Base-by-base conservation (phyloP, 2,329 filamentous ascomycete genomes). In the Aspergillus transmontanensis region DNA sequence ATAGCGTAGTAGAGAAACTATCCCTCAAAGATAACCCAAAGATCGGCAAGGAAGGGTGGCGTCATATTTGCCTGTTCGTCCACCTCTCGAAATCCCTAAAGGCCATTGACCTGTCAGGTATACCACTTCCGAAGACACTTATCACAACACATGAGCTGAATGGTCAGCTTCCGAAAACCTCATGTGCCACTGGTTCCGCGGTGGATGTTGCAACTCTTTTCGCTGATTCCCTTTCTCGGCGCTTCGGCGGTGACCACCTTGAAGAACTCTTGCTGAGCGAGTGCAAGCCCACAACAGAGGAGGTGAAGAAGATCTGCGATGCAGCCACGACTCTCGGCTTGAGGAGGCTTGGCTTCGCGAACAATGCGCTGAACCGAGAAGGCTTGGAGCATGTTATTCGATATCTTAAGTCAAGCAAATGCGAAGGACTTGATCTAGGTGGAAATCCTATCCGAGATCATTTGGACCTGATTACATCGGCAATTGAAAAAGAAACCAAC, bases 11-110 rank as follows among this genome's bases (percentile, higher is more conserved):
- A 5, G 93, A 97, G 79, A 91, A 93, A 65, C 80, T 99, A 7
- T 90, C 92, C 1, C 79, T 99, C 48, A 97, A 96, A 79, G 93
- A 96, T 78, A 98, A 98, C 74, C 79, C 84, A 1, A 94, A 93
- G 72, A 89, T 98, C 64, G 91, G 92, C 0, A 83, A 85, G 0
- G 90, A 96, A 66, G 95, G 94, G 19, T 99, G 95, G 95, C 93
- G 90, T 71, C 89, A 98, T 74, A 89, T 98, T 62, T 90, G 90
- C 46, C 82, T 97, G 7, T 99, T 98, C 75, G 84, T 97, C 58
- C 92, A 97, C 78, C 89, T 97, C 82, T 97, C 92, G 70, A 89
- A 89, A 65, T 93, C 93, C 1, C 83, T 99, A 61, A 94, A 93
- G 76, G 90, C 87, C 6, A 86, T 98, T 28, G 95, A 99, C 75